Evolutionary conservation across 495 filamentous ascomycete genomes (phyloP).

Genomic region (Aspergillus cavernicola): DNA sequence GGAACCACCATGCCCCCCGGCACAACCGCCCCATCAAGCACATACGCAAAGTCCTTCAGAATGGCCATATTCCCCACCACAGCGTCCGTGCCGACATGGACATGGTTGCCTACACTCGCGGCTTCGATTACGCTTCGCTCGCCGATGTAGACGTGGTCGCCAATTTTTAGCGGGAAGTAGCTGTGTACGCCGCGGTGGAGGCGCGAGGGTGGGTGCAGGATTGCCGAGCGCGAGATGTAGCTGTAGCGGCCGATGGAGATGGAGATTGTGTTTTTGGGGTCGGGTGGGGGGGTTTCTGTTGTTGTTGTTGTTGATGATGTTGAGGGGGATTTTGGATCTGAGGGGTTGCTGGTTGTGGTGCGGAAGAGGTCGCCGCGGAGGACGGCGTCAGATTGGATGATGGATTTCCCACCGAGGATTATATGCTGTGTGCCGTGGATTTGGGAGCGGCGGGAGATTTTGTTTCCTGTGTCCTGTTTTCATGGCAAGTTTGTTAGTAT

Average conservation of each 20-base stretch:
- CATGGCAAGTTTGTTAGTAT: background rate
- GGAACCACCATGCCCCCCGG: conserved; percentile 88
- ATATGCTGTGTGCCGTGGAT: conserved; percentile 96
- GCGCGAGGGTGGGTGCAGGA: conserved; percentile 73
- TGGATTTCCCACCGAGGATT: conserved; percentile 91
- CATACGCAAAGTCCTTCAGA: conserved; percentile 82
- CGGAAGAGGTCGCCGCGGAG: conserved; percentile 88
- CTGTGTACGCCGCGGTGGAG: conserved; percentile 54
- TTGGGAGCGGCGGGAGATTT: conserved; percentile 85
- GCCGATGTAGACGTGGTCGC: conserved; percentile 88
- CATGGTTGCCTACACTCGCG: conserved; percentile 73
- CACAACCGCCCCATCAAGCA: conserved; percentile 78
- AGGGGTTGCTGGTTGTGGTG: conserved; percentile 14
- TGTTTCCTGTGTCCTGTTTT: conserved; percentile 91
- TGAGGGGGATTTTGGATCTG: background rate
- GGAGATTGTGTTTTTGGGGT: conserved; percentile 37
- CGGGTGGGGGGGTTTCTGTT: conserved; percentile 18
- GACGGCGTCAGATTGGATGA: conserved; percentile 86
- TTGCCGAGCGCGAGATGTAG: conserved; percentile 69
- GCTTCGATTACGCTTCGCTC: conserved; percentile 70
- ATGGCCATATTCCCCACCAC: conserved; percentile 82
- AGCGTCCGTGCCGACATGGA: conserved; percentile 70
- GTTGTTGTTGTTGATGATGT: conserved; percentile 8
- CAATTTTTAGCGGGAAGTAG: conserved; percentile 84
- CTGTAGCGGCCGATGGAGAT: conserved; percentile 87